These are phyloP conservation scores for Volvariella surrecta DNA, from an alignment of 1,284 basidiomycete genomes.

Conservation along the genomic window DNA sequence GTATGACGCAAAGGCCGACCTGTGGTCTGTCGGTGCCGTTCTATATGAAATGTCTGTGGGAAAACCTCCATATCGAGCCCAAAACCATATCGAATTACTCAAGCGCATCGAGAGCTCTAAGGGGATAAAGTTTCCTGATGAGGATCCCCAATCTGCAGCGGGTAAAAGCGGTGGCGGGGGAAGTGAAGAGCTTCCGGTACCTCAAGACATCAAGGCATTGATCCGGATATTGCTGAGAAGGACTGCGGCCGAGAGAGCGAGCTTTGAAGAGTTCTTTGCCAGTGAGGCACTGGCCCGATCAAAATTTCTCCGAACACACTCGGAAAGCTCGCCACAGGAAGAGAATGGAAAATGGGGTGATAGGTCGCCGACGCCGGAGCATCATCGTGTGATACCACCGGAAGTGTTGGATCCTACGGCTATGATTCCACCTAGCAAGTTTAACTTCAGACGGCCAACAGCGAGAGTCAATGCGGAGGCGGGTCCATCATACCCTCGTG, in stretches of 20 bases:
- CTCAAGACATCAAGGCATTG: slow-evolving; percentile 82
- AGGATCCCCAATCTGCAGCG: slow-evolving; percentile 42
- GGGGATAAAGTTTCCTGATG: slow-evolving; percentile 91
- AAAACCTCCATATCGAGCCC: slow-evolving; percentile 89
- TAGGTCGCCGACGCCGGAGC: slow-evolving; percentile 45
- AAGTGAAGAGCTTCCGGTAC: slow-evolving; percentile 50
- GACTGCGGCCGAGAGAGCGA: slow-evolving; percentile 78
- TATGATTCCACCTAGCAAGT: slow-evolving; percentile 72
- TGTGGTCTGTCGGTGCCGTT: slow-evolving; percentile 98
- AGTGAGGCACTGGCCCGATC: slow-evolving; percentile 76
- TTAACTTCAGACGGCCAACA: slow-evolving; percentile 51
- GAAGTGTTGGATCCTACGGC: slow-evolving; percentile 70
- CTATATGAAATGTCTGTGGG: slow-evolving; percentile 95
- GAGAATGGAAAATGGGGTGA: slow-evolving; percentile 19
- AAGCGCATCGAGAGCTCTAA: slow-evolving; percentile 86
- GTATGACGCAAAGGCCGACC: slow-evolving; percentile 95
- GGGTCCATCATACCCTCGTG: no score
- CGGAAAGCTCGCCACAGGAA: slow-evolving; percentile 11
- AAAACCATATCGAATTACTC: slow-evolving; percentile 93
- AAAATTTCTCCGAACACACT: slow-evolving; percentile 49
- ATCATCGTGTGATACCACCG: slow-evolving; percentile 60
- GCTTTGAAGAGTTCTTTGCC: slow-evolving; percentile 89
- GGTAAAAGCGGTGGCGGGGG: slow-evolving; percentile 27
- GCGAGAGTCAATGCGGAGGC: slow-evolving; percentile 11
- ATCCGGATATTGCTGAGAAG: slow-evolving; percentile 81